Base-by-base conservation (phyloP, 23 red algal genomes). In the Chondrus crispus region DNA sequence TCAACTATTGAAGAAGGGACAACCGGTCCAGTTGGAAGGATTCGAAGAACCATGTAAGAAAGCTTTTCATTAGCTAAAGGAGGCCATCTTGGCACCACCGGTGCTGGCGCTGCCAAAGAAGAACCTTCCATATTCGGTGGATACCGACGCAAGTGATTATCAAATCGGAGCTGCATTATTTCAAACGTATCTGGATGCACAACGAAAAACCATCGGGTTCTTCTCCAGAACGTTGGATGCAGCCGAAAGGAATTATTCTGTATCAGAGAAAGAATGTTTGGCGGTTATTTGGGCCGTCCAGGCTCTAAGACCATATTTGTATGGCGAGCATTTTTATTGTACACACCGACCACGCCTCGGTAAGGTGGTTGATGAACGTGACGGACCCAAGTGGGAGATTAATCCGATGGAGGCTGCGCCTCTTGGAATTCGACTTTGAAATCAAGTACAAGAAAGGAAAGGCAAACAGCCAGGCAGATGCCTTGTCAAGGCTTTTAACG, bases 131-230 rank as follows among this genome's bases (percentile, higher is more conserved):
- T 54, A 54, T 46, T 44, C 47, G 10, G 77, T 82, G 22, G 43
- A 82, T 57, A 82, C 77, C 24, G 77, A 82, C 41, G 42, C 77
- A 5, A 57, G 47, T 82, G 4, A 28, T 51, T 52, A 54, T n/a
- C 43, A 82, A 38, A 20, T 60, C 19, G 82, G 54, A 48, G 33
- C 58, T 51, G 82, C 82, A 52, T 74, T 87, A 11, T 74, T 77
- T 51, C 82, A 87, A 42, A 37, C 58, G n/a, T 32, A 87, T n/a
- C 24, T 22, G n/a, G 45, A 89, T 33, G 68, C 26, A 20, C 24
- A 89, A 39, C 42, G 66, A 33, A 70, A 74, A 49, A 7, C 70
- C 47, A 39, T 89, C 38, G 85, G 85, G n/a, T 89, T 51, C n/a
- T 89, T 37, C 5, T 53, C 41, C 32, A 54, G 85, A 62, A 42